phyloP scores from a whole-genome alignment of 2,329 filamentous ascomycete genomes.

The Penicillium sp. region DNA sequence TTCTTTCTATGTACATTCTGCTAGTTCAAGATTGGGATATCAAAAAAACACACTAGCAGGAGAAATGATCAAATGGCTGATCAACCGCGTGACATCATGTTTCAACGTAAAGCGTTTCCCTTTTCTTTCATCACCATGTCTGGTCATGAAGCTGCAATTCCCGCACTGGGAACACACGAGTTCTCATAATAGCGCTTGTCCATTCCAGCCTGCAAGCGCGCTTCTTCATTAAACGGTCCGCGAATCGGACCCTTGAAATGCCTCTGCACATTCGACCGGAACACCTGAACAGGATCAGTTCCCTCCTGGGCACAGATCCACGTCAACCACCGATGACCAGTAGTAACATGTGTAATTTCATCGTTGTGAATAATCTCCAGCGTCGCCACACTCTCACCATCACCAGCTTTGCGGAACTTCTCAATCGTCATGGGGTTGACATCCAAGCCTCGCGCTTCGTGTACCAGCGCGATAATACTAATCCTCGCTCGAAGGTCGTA shows the following conservation, averaged over 20 bases:
- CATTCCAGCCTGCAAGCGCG: slow-evolving; percentile 46
- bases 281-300: slow-evolving; percentile 47
- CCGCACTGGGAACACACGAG: neutral
- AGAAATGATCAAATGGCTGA: neutral
- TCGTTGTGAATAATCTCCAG: slow-evolving; percentile 49
- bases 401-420: slow-evolving; percentile 45
- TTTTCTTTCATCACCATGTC: neutral
- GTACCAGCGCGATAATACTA: slow-evolving; percentile 49
- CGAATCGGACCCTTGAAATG: slow-evolving; percentile 45
- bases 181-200: slow-evolving; percentile 45
- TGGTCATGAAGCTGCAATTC: slow-evolving; percentile 2
- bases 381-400: slow-evolving; percentile 43
- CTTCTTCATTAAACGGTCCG: slow-evolving; percentile 48
- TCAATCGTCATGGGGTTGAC: slow-evolving; percentile 50
- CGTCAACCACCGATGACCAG: slow-evolving; percentile 48
- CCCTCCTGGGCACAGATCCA: slow-evolving; percentile 50
- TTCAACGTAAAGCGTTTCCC: slow-evolving; percentile 1
- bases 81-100: slow-evolving; percentile 8
- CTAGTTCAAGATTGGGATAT: slow-evolving; percentile 7
- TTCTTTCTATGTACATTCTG: slow-evolving; percentile 5
- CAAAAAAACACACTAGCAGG: slow-evolving; percentile 4
- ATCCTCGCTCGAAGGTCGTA: slow-evolving; percentile 48
- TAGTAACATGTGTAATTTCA: slow-evolving; percentile 51
- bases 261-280: slow-evolving; percentile 44
- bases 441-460: slow-evolving; percentile 49